Conservation (phyloP, 1,284 basidiomycete genomes). For the Ceratorhiza oryzae-sativae region DNA sequence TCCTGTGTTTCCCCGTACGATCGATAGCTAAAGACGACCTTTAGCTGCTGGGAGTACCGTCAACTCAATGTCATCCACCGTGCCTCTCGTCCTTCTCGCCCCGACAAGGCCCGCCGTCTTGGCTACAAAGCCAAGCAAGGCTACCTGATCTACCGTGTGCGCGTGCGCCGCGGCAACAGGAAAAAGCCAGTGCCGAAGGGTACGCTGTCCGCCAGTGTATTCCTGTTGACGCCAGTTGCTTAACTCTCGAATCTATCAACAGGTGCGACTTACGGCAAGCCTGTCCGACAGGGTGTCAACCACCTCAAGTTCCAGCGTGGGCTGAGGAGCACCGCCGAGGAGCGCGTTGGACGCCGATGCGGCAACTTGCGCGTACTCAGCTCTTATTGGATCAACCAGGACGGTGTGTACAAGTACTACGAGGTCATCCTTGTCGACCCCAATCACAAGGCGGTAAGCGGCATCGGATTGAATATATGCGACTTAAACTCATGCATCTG, state of each 20-base stretch:
- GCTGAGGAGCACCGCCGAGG: conserved; percentile 93
- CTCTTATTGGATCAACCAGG: conserved; percentile 99
- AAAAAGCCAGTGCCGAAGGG: conserved; percentile 99
- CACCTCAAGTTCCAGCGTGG: conserved; percentile 98
- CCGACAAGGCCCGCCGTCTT: conserved; percentile 98
- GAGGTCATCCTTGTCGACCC: conserved; percentile 99
- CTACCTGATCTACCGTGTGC: conserved; percentile 97
- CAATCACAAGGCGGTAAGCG: conserved; percentile 85
- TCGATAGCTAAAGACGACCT: conserved; percentile 10
- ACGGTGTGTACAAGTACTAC: conserved; percentile 99
- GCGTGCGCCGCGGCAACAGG: conserved; percentile 98
- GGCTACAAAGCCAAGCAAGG: conserved; percentile 99
- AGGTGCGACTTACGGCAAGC: conserved; percentile 99
- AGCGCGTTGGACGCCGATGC: conserved; percentile 96
- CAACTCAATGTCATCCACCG: conserved; percentile 99
- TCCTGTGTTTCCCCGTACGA: conserved; percentile 41
- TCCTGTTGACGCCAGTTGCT: conserved; percentile 39
- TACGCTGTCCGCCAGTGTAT: conserved; percentile 48
- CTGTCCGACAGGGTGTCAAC: conserved; percentile 99
- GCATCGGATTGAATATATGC: background rate
- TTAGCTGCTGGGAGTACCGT: conserved; percentile 98
- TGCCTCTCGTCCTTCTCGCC: conserved; percentile 95
- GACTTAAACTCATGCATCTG: background rate
- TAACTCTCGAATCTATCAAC: conserved; percentile 38
- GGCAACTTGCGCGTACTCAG: conserved; percentile 95